phyloP scores from a whole-genome alignment of 495 filamentous ascomycete genomes.

The Penicillium ochrochloron region DNA sequence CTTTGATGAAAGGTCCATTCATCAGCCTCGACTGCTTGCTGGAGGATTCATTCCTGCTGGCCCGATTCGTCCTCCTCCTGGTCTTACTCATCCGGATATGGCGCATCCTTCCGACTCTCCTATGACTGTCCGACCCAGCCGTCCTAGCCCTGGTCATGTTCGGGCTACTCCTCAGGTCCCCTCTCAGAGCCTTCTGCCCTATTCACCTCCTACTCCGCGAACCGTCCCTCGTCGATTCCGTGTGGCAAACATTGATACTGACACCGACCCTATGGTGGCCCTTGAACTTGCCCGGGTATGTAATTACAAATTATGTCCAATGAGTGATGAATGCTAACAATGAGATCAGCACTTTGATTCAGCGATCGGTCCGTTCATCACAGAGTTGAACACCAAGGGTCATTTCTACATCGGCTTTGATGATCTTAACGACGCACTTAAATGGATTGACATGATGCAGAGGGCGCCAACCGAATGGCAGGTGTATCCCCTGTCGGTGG shows the following conservation, averaged over 20 bases:
- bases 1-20: too few species aligned
- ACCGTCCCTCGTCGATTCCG: slow-evolving; percentile 7
- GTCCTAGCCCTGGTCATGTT: too few species aligned
- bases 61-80: too few species aligned
- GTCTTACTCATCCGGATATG: too few species aligned
- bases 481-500: neutral
- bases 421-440: slow-evolving; percentile 8
- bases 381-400: slow-evolving; percentile 15
- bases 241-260: slow-evolving; percentile 10
- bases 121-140: too few species aligned
- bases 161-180: too few species aligned
- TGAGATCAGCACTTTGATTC: neutral
- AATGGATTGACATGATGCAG: neutral
- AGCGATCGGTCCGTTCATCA: slow-evolving; percentile 12
- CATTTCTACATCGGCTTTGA: slow-evolving; percentile 16
- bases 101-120: too few species aligned
- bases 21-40: too few species aligned
- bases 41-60: too few species aligned
- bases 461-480: slow-evolving; percentile 1
- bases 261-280: slow-evolving; percentile 1
- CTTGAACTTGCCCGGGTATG: neutral
- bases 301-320: neutral
- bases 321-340: neutral
- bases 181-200: too few species aligned
- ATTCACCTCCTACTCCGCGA: too few species aligned